Evolutionary conservation across 2,329 filamentous ascomycete species (phyloP).

Genomic region (Calonectria fujianensis): DNA sequence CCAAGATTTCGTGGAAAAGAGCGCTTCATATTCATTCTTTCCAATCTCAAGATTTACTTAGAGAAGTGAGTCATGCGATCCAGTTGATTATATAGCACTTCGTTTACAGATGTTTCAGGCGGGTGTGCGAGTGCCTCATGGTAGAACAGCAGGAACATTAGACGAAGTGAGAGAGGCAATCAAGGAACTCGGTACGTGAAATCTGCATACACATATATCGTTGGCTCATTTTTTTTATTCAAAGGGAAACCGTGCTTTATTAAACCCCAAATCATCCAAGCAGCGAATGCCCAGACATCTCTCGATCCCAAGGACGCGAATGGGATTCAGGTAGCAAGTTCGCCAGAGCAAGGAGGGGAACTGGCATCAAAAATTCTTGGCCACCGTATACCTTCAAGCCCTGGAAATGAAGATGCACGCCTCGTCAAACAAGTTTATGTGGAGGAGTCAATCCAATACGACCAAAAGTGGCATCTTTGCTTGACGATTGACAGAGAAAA

Average conservation of each 20-base stretch:
- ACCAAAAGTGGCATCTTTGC: slow-evolving; percentile 63
- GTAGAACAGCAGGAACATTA: slow-evolving; percentile 46
- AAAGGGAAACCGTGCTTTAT: slow-evolving; percentile 52
- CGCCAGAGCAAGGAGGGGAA: slow-evolving; percentile 42
- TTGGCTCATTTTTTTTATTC: slow-evolving; percentile 1
- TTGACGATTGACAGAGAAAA: slow-evolving; percentile 66
- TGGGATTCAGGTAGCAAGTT: slow-evolving; percentile 37
- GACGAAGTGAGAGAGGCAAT: slow-evolving; percentile 49
- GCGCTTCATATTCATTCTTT: slow-evolving; percentile 55
- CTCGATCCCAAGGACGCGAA: slow-evolving; percentile 38
- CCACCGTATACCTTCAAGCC: background rate
- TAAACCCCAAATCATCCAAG: slow-evolving; percentile 55
- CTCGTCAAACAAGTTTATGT: slow-evolving; percentile 61
- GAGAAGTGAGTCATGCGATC: slow-evolving; percentile 44
- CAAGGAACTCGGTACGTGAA: slow-evolving; percentile 50
- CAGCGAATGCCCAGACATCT: slow-evolving; percentile 34
- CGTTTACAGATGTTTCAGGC: slow-evolving; percentile 46
- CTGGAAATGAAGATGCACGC: slow-evolving; percentile 22
- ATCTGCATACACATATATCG: fast-evolving
- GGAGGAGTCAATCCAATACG: slow-evolving; percentile 56
- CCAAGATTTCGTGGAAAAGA: background rate
- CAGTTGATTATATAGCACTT: background rate
- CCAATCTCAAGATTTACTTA: slow-evolving; percentile 55
- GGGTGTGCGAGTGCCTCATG: slow-evolving; percentile 52
- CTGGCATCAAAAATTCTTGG: slow-evolving; percentile 51